Evolutionary conservation across 116 monocot species (phyloP).

Genomic region (Phalaenopsis hybrid): DNA sequence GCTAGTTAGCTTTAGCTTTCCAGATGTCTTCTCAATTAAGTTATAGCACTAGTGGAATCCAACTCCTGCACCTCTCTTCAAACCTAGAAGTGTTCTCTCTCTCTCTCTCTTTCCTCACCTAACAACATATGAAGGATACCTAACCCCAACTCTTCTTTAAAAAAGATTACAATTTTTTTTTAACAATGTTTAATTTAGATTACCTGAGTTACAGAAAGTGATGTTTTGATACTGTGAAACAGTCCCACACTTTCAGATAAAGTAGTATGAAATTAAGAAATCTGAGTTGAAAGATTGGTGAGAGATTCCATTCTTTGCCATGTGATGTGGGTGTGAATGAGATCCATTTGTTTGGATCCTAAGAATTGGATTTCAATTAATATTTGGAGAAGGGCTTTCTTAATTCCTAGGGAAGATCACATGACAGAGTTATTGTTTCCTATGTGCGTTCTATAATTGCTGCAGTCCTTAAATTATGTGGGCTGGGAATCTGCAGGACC

Average conservation of each 20-base stretch:
- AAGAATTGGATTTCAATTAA: neutral
- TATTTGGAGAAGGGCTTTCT: neutral
- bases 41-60: neutral
- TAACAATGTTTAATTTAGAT: neutral
- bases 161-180: neutral
- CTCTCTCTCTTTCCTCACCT: neutral
- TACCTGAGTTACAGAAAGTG: neutral
- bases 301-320: neutral
- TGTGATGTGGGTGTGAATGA: neutral
- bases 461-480: neutral
- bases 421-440: neutral
- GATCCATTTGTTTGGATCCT: neutral
- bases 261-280: too few relatives aligned
- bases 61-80: neutral
- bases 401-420: too few relatives aligned
- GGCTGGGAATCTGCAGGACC: neutral
- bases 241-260: too few relatives aligned
- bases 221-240: too few relatives aligned
- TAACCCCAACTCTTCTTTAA: neutral
- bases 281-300: neutral
- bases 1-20: neutral
- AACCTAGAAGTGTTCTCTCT: neutral
- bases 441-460: neutral
- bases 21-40: constrained; percentile 1
- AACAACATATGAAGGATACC: too few relatives aligned